Conservation (phyloP, 2,329 filamentous ascomycete genomes). For the Penicillium sp. region DNA sequence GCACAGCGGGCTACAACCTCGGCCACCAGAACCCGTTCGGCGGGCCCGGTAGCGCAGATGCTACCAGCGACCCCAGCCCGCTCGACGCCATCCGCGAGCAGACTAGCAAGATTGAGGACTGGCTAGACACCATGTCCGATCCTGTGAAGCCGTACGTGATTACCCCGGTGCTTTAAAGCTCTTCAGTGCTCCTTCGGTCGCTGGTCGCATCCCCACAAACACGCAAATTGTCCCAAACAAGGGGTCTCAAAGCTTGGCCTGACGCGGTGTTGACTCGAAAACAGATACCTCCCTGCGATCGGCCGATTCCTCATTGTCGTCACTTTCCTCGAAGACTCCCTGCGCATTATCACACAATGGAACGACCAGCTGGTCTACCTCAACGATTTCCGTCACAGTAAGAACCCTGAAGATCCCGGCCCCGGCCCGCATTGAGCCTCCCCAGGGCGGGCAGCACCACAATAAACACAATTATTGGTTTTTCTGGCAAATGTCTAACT, state of each 20-base stretch:
- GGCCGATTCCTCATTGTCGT: conserved; percentile 97
- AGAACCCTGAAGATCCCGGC: conserved; percentile 35
- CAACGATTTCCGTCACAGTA: conserved; percentile 90
- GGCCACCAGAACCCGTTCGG: conserved; percentile 73
- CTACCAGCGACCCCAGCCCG: conserved; percentile 68
- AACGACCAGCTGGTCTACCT: conserved; percentile 90
- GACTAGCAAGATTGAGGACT: conserved; percentile 97
- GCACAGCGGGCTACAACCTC: conserved; percentile 80
- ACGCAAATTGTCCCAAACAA: conserved; percentile 10
- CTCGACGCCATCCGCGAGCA: conserved; percentile 90
- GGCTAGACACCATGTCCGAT: conserved; percentile 82
- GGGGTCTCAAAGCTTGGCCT: conserved; percentile 23
- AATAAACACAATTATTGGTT: neutral
- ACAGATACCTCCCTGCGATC: conserved; percentile 88
- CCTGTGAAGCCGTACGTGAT: conserved; percentile 84
- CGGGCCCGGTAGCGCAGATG: conserved; percentile 59
- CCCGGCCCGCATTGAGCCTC: conserved; percentile 1
- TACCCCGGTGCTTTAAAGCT: conserved; percentile 2
- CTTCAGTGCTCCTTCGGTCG: neutral
- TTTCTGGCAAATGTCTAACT: conserved; percentile 13
- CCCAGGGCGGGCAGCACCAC: neutral
- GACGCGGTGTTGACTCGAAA: conserved; percentile 31
- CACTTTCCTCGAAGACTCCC: conserved; percentile 94
- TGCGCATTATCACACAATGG: conserved; percentile 98
- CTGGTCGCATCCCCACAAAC: neutral